Base-by-base conservation (phyloP, 257 asterid species). In the Oldenlandia corymbosa region DNA sequence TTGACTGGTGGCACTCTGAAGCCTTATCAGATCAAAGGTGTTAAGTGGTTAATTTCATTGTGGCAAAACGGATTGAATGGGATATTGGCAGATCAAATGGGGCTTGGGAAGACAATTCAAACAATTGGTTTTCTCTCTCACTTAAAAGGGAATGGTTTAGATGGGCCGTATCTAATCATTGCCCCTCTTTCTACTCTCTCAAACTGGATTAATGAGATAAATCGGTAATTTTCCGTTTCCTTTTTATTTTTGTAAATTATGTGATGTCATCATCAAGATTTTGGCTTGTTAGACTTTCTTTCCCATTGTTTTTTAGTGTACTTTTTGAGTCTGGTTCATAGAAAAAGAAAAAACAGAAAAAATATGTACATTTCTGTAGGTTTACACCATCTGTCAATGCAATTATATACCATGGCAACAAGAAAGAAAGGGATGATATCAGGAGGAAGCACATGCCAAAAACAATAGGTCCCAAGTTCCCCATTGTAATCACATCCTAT, bases 51-150 rank as follows among this genome's bases (percentile, higher is more conserved):
- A 92, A 93, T 93, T 76, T 93, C 99, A 23, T 69, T 93, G 81
- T 93, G 97, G 99, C 99, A 93, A 83, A 93, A 93, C 76, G 99
- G 99, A 62, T 67, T 93, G 64, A 93, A 93, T 75, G 99, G 99
- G 53, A 93, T 93, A 78, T 95, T 90, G 39, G 97, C 99, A 42
- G 99, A 93, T 86, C 99, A 93, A 79, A 93, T 93, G 99, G 99
- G 99, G 55, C 95, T 93, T 52, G 99, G 99, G 11, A 90, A 93
- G 88, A 93, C 99, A 45, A 90, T 93, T 76, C 99, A 93, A 70
- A 90, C 95, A 20, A 85, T 93, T 77, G 92, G 88, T 68, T 93
- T 93, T 78, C 96, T 93, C 68, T 83, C 97, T 60, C 99, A 93
- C 78, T 85, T 93, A 36, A 90, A 90, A 76, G 99, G 99, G 68